Percentiles rank a stretch among this genome's conserved stretches.
Conservation (phyloP, 164 flowering plant genomes). For the Cinnamomum micranthum region DNA sequence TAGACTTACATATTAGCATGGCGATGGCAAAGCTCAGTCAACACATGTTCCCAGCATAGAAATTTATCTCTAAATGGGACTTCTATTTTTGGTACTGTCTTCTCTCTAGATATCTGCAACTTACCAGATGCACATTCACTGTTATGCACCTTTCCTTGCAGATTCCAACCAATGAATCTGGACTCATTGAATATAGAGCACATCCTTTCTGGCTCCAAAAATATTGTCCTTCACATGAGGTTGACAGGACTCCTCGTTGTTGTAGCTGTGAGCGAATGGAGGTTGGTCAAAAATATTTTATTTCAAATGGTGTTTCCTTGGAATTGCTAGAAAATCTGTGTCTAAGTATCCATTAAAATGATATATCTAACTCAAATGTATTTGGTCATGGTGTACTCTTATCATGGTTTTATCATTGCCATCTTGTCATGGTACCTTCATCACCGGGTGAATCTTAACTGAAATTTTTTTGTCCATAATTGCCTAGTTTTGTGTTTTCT, state of each 20-base stretch:
- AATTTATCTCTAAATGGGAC: not conserved
- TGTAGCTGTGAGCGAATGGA: constrained; percentile 98
- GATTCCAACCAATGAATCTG: constrained; percentile 88
- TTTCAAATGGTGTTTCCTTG: not conserved
- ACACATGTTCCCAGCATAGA: not conserved
- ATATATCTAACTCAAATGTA: not conserved
- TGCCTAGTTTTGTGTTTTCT: not conserved
- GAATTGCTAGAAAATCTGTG: not conserved
- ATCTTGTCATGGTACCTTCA: not conserved
- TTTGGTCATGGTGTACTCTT: not conserved
- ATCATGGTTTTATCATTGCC: not conserved
- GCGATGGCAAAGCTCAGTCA: not conserved
- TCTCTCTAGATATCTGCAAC: not conserved
- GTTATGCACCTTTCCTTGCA: constrained; percentile 22
- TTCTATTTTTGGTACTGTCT: too few species aligned
- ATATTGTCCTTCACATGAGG: constrained; percentile 88
- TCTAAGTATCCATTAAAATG: not conserved
- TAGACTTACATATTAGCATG: not conserved
- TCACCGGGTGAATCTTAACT: not conserved
- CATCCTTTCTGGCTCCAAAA: constrained; percentile 92
- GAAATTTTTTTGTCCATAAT: not conserved
- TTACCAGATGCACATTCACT: not conserved
- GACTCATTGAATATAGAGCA: constrained; percentile 88
- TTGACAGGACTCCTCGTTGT: constrained; percentile 78
- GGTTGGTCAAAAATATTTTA: constrained; percentile 35